Percentiles rank a stretch among this genome's conserved stretches.
Evolutionary conservation across 345 rosid genomes (phyloP).

Genomic region (Aquilaria yunnanensis): DNA sequence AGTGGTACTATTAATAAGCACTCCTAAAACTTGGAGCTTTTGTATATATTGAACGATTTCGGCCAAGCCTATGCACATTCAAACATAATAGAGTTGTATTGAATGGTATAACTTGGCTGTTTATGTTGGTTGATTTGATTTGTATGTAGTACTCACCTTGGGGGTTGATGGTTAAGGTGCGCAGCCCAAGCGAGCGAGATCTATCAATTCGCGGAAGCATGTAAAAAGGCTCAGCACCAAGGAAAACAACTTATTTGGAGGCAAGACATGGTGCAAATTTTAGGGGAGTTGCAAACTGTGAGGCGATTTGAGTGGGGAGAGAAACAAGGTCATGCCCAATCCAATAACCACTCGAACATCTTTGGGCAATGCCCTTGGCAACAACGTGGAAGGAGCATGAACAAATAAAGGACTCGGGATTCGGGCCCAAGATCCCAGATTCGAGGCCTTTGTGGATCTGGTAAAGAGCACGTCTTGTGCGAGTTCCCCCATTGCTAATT

Average conservation of each 20-base stretch:
- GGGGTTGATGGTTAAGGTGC: conserved; percentile 22
- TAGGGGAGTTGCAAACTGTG: conserved; percentile 22
- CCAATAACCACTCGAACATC: conserved; percentile 24
- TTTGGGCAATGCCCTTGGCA: conserved; percentile 16
- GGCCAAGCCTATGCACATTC: neutral
- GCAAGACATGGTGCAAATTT: conserved; percentile 31
- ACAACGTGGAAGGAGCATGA: conserved; percentile 21
- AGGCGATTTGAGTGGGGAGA: conserved; percentile 23
- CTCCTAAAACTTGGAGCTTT: too few species aligned
- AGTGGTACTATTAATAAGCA: too few species aligned
- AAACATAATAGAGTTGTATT: conserved; percentile 4
- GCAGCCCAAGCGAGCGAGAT: conserved; percentile 6
- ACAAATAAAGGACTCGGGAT: conserved; percentile 22
- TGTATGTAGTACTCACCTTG: conserved; percentile 23
- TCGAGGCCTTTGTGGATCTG: conserved; percentile 18
- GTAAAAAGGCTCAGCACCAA: conserved; percentile 22
- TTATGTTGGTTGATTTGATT: conserved; percentile 16
- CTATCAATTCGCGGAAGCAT: conserved; percentile 13
- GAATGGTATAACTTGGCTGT: conserved; percentile 8
- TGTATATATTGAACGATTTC: neutral
- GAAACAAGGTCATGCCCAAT: conserved; percentile 22
- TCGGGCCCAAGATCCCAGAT: conserved; percentile 9
- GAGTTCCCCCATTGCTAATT: conserved; percentile 21
- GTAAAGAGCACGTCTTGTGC: conserved; percentile 27
- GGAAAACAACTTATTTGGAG: conserved; percentile 14